These are phyloP conservation scores for Calonectria hawksworthii DNA, from an alignment of 2,329 filamentous ascomycete species.

Conservation along the genomic window DNA sequence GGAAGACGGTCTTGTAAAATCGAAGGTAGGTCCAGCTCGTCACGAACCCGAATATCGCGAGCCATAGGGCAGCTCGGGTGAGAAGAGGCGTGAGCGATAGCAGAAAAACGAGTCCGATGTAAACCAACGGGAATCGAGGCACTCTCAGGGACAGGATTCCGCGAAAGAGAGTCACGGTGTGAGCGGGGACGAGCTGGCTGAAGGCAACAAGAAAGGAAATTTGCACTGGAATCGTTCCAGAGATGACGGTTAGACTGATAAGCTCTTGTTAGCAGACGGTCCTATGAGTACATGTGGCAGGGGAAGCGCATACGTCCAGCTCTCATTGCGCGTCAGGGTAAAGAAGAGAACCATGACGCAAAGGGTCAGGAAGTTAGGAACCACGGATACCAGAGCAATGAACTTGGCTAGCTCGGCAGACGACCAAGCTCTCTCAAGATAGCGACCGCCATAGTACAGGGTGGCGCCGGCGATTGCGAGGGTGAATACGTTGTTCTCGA, in stretches of 20 bases:
- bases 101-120: slow-evolving; percentile 81
- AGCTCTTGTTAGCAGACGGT: slow-evolving; percentile 17
- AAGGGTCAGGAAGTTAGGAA: slow-evolving; percentile 86
- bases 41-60: slow-evolving; percentile 85
- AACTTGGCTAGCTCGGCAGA: slow-evolving; percentile 94
- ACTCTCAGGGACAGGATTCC: slow-evolving; percentile 92
- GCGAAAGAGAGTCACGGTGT: slow-evolving; percentile 94
- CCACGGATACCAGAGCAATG: slow-evolving; percentile 79
- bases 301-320: slow-evolving; percentile 74
- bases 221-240: slow-evolving; percentile 90
- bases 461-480: slow-evolving; percentile 82
- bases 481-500: slow-evolving; percentile 94
- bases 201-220: slow-evolving; percentile 96
- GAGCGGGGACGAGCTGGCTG: slow-evolving; percentile 96
- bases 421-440: slow-evolving; percentile 96
- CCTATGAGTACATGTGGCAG: not conserved
- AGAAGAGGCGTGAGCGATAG: slow-evolving; percentile 70
- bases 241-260: slow-evolving; percentile 81
- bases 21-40: slow-evolving; percentile 96
- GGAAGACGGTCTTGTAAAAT: slow-evolving; percentile 87
- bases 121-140: slow-evolving; percentile 76
- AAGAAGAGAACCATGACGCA: slow-evolving; percentile 81
- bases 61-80: slow-evolving; percentile 81
- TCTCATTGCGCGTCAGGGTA: slow-evolving; percentile 75
- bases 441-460: slow-evolving; percentile 92